Evolutionary conservation across 805 yeast species (phyloP), one percentile per base, ranked within the genome.

Genomic region (Ogataea trehaloabstinens): DNA sequence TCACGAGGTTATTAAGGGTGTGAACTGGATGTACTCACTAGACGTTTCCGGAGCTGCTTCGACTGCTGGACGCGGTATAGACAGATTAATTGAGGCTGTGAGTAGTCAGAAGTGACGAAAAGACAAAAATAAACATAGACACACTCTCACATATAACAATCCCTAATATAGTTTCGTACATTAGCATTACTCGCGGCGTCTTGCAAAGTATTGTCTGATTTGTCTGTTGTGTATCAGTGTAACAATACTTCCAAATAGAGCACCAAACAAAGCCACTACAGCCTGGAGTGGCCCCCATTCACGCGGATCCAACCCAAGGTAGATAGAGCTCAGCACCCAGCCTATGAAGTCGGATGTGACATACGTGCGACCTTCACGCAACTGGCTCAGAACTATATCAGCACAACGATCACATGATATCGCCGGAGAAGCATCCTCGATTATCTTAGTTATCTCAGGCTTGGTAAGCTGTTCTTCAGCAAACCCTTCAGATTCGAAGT

Each of bases 401-500:
- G 91, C 82, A 53, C 95, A 88, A 31, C 68, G 67, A 13, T 74
- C 80, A 6, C 85, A 82, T 1, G 80, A 52, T 6, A 87, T 81
- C 1, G 96, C 79, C 4, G 54, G 59, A 4, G 95, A 83, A 1
- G 95, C 72, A 1, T 98, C 99, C 61, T 93, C 99, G 24, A 93
- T 87, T 22, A 63, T 63, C 47, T 71, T 76, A 1, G 97, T 89
- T 40, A 93, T 86, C 7, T 70, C 74, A 0, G 99, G 98, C 58
- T 93, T 93, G 2, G 95, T 83, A 40, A 64, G 62, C 56, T 90
- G 83, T 60, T 93, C 99, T 42, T 80, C 79, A 3, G 65, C 74
- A 55, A 62, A 93, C 0, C 99, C 99, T 60, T 90, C 98, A 46
- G 95, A 82, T 34, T 71, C 76, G 61, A 91, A 89, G 56, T 88